These are phyloP conservation scores for Trichomonas vaginalis DNA, from an alignment of 208 protist species.

Conservation along the genomic window DNA sequence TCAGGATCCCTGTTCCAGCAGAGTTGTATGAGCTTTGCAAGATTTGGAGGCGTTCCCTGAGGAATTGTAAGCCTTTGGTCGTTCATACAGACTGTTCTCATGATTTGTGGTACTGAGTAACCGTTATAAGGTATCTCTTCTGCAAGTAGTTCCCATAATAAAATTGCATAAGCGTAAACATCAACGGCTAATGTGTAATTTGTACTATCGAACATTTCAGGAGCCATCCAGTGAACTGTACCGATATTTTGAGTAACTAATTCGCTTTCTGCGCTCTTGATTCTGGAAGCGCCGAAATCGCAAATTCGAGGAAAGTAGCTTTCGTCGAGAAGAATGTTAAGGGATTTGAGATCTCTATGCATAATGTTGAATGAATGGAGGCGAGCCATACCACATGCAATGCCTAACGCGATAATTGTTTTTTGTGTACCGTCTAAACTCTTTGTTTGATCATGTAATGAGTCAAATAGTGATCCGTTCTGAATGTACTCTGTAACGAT, in stretches of 20 bases:
- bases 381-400: background rate
- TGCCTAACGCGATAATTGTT: background rate
- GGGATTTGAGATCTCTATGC: background rate
- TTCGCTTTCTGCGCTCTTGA: background rate
- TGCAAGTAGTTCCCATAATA: background rate
- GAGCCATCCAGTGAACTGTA: background rate
- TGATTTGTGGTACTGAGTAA: background rate
- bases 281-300: background rate
- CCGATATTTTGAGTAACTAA: background rate
- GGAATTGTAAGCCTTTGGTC: background rate
- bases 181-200: background rate
- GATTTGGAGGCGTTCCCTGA: background rate
- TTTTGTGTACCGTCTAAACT: background rate
- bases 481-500: background rate
- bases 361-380: background rate
- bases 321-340: background rate
- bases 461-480: background rate
- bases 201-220: background rate
- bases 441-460: background rate
- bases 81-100: background rate
- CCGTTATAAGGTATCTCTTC: background rate
- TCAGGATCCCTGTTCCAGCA: background rate
- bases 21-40: background rate
- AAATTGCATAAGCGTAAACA: background rate
- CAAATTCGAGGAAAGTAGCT: background rate